These are phyloP conservation scores for Sapria himalayana DNA, from an alignment of 345 rosid species.

Conservation along the genomic window DNA sequence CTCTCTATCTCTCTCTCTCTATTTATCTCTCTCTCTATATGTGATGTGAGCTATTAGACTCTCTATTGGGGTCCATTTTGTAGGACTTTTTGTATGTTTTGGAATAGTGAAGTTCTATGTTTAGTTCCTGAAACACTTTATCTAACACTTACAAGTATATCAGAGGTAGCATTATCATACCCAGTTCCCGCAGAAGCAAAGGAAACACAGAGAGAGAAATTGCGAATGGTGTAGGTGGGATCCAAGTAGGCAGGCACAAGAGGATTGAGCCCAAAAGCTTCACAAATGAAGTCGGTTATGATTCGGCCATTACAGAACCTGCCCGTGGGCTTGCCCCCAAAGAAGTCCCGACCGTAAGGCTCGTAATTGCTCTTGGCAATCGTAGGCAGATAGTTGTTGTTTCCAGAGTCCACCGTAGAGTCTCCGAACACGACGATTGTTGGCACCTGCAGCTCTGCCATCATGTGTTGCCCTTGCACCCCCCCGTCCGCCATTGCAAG, in stretches of 20 bases:
- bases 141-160: constrained; percentile 64
- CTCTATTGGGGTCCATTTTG: too few species aligned
- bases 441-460: constrained; percentile 21
- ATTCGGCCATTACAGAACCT: constrained; percentile 65
- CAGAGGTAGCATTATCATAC: constrained; percentile 54
- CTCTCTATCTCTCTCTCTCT: too few species aligned
- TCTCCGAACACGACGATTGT: constrained; percentile 63
- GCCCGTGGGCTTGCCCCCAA: constrained; percentile 38
- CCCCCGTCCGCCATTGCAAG: too few species aligned
- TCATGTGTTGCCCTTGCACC: not conserved
- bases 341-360: constrained; percentile 69
- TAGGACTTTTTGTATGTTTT: too few species aligned
- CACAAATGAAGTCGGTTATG: constrained; percentile 48
- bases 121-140: too few species aligned
- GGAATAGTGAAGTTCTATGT: too few species aligned
- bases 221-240: constrained; percentile 30
- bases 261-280: constrained; percentile 54
- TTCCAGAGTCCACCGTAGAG: constrained; percentile 63
- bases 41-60: too few species aligned
- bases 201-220: constrained; percentile 65
- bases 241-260: constrained; percentile 61
- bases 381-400: constrained; percentile 57
- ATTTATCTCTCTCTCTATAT: too few species aligned
- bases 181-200: constrained; percentile 93
- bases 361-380: constrained; percentile 42